Base-by-base conservation (phyloP, 2,329 filamentous ascomycete genomes). In the Hyphodiscus sp. region DNA sequence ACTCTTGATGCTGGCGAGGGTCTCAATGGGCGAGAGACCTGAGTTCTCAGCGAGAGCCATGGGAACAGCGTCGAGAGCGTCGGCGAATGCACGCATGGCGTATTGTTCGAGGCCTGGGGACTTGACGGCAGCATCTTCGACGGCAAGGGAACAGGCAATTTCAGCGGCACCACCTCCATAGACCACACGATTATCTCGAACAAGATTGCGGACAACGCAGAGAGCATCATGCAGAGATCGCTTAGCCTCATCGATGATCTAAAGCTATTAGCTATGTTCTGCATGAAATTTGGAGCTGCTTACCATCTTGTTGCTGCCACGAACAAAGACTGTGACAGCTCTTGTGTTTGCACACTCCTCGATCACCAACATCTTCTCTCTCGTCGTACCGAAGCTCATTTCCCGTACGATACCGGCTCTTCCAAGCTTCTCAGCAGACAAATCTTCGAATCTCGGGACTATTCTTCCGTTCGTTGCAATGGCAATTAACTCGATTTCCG, bases 301-400 rank as follows among this genome's bases (percentile, higher is more conserved):
- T 73, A 92, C 89, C 94, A 99, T 99, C 80, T 97, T 99, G 82
- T 99, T 99, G 79, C 91, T 95, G 67, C 94, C 94, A 67, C 94
- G 82, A 56, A 99, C 89, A 71, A 99, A 99, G 52, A 95, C 85
- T 2, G 94, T 99, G 56, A 99, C 95, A 45, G 94, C 94, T 66
- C 94, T 81, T 54, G 90, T 96, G 76, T 99, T 99, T 67, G 95
- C 94, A 69, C 94, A 99, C 74, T 99, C 94, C 75, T 99, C 95
- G 65, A 99, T 99, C 53, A 99, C 89, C 65, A 99, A 79, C 94
- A 99, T 99, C 83, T 99, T 97, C 74, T 99, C 94, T 68, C 94
- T 83, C 44, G 94, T 99, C 1, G 94, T 99, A 65, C 94, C 94
- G 67, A 99, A 99, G 26, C 83, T 87, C 87, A 99, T 91, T 73